Percentiles rank a stretch among this genome's conserved stretches.
Conservation (phyloP, 2,329 filamentous ascomycete genomes). For the Neonectria neomacrospora region DNA sequence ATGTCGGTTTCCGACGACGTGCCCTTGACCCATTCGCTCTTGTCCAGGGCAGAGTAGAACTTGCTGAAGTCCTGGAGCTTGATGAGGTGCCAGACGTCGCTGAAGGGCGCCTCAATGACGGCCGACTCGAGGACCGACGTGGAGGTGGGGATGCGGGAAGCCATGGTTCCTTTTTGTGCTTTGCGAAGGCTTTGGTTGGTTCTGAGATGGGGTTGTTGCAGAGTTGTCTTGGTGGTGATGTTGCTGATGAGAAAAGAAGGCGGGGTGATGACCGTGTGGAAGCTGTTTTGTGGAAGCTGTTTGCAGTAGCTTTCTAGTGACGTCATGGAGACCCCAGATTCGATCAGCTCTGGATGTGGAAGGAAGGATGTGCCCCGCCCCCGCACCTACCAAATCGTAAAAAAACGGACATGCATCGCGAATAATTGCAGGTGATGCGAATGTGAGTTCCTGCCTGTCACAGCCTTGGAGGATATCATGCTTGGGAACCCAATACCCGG, state of each 20-base stretch:
- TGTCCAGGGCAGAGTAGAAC: conserved; percentile 73
- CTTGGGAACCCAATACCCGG: no score
- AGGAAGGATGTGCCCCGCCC: no score
- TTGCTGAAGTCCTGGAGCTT: conserved; percentile 76
- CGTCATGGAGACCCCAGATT: not conserved
- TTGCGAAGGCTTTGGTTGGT: not conserved
- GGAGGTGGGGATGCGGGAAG: conserved; percentile 67
- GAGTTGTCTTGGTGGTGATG: not conserved
- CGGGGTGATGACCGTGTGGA: not conserved
- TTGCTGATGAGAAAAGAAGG: not conserved
- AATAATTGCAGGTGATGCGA: no score
- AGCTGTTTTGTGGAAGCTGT: not conserved
- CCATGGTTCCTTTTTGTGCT: not conserved
- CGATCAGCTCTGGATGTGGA: not conserved
- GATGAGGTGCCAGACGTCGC: conserved; percentile 78
- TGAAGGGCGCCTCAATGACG: conserved; percentile 75
- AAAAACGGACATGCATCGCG: no score
- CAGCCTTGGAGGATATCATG: no score
- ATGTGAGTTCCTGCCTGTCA: no score
- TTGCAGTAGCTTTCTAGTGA: not conserved
- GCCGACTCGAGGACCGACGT: conserved; percentile 73
- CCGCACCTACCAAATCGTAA: not conserved
- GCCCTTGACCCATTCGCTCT: conserved; percentile 72
- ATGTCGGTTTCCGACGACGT: conserved; percentile 72
- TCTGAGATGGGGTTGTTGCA: not conserved